Conservation (phyloP, 768 basidiomycete species). For the Auricularia sp. region DNA sequence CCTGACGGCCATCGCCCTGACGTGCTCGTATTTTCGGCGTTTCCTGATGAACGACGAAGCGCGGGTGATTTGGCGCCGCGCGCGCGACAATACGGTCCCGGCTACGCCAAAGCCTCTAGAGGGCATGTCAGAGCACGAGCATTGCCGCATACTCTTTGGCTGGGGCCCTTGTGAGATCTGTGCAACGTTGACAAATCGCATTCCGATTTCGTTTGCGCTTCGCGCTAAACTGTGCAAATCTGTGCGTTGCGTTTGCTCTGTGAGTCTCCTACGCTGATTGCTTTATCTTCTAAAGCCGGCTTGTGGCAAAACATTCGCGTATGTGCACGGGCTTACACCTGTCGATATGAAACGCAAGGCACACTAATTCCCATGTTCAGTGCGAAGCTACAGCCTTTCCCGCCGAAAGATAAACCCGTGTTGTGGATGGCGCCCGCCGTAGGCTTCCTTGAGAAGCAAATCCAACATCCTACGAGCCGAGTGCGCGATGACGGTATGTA, state of each 20-base stretch:
- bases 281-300: background rate
- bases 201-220: background rate
- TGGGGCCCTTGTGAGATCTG: background rate
- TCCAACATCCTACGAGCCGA: too few relatives aligned
- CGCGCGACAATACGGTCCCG: background rate
- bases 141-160: background rate
- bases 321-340: background rate
- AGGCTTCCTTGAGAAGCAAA: too few relatives aligned
- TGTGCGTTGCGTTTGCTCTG: background rate
- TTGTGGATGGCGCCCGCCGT: too few relatives aligned
- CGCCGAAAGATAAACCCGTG: too few relatives aligned
- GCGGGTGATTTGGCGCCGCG: background rate
- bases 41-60: background rate
- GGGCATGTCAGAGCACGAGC: background rate
- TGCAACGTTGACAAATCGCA: background rate
- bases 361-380: too few relatives aligned
- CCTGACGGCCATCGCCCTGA: background rate
- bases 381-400: too few relatives aligned
- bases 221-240: background rate
- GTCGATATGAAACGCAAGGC: too few relatives aligned
- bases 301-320: background rate
- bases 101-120: background rate
- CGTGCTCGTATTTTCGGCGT: background rate
- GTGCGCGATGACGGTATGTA: too few relatives aligned
- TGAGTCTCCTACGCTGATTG: too few relatives aligned